These are phyloP conservation scores for Lentinula aciculospora DNA, from an alignment of 768 basidiomycete genomes.

Conservation along the genomic window DNA sequence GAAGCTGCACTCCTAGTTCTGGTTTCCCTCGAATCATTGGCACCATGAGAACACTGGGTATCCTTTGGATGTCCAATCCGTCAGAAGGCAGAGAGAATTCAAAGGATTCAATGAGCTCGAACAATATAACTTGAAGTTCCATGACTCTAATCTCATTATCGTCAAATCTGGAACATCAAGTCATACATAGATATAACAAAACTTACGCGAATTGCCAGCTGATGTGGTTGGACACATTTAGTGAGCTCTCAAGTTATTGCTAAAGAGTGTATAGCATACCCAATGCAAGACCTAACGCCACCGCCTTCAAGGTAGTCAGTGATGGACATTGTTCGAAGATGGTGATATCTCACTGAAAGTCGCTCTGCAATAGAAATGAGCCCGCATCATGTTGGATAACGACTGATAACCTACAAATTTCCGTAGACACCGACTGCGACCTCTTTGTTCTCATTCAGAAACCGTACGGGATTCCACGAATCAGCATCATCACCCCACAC, in stretches of 20 bases:
- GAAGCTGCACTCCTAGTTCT: conserved; percentile 5
- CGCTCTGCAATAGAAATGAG: neutral
- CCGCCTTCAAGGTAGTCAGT: conserved; percentile 1
- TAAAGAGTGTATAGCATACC: conserved; percentile 5
- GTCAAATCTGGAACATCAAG: neutral
- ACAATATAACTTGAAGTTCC: conserved; percentile 38
- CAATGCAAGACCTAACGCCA: conserved; percentile 11
- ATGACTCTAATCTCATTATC: conserved; percentile 15
- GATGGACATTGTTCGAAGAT: neutral
- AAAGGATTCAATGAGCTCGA: conserved; percentile 32
- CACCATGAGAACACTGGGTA: neutral
- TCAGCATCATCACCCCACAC: conserved; percentile 30
- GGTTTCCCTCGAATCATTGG: conserved; percentile 7
- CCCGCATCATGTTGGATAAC: neutral
- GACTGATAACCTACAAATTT: conserved; percentile 8
- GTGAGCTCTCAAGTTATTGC: neutral
- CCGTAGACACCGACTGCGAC: conserved; percentile 15
- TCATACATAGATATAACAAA: neutral
- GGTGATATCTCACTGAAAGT: neutral
- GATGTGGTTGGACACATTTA: neutral
- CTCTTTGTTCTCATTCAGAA: conserved; percentile 16
- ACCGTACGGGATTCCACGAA: conserved; percentile 29
- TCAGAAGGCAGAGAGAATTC: conserved; percentile 26
- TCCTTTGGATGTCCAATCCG: neutral
- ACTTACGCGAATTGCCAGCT: conserved; percentile 17